Base-by-base conservation (phyloP, 225 moss, liverwort and hornwort species). In the Polytrichum commune region DNA sequence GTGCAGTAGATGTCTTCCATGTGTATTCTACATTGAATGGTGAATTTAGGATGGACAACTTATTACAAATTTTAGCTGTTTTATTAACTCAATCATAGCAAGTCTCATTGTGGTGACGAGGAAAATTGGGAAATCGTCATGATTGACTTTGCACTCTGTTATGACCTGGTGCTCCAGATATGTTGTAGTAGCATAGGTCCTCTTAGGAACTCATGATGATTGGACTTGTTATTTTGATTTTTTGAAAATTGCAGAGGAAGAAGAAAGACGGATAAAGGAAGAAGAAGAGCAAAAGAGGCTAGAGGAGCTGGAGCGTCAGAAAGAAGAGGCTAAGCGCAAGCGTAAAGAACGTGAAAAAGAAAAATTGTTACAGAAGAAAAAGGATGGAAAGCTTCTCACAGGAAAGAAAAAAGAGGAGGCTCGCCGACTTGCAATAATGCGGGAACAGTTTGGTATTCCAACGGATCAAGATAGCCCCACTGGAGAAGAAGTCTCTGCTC, bases 391-490 rank as follows among this genome's bases (percentile, higher is more conserved):
- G 77, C 81, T 98, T 30, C 76, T 98, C 23, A 98, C 94, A 60
- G 97, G 92, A 64, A 98, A 94, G 74, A 92, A 98, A 62, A 98
- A 98, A 62, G 94, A 94, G 70, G 97, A 95, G 78, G 92, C 91
- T 54, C 88, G 90, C 55, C 70, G 92, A 75, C 81, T 98, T 70
- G 97, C 97, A 53, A 84, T 90, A 16, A 90, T 94, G 83, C 82
- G 97, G 68, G 97, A 93, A 77, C 97, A 98, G 83, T 92, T 81
- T 55, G 97, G 97, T 38, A 73, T 88, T 4, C 70, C 88, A 18
- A 27, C 86, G 6, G 94, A 94, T 25, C 75, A 32, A 53, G 97
- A 98, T 24, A 88, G 77, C 74, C 82, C 76, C 73, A 74, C 80
- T 63, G 88, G 76, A 35, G 94, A 90, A 62, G 88, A 88, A 55